phyloP scores from a whole-genome alignment of 768 basidiomycete genomes.

The Russula emetica region DNA sequence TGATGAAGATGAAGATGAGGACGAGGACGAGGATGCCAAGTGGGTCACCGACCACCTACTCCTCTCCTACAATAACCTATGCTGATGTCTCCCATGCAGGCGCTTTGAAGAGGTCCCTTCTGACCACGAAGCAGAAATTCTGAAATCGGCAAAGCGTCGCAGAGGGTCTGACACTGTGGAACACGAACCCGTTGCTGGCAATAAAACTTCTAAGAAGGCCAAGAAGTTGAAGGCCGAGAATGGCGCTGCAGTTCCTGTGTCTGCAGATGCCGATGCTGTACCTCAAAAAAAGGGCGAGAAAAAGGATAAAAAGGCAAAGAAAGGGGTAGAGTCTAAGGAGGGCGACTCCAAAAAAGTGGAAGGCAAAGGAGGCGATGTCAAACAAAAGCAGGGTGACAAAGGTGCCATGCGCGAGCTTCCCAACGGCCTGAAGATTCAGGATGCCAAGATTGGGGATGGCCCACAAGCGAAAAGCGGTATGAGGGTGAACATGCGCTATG shows the following conservation, averaged over 20 bases:
- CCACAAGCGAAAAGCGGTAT: slow-evolving; percentile 82
- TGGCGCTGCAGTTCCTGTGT: slow-evolving; percentile 40
- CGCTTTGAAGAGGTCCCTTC: slow-evolving; percentile 71
- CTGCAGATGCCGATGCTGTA: slow-evolving; percentile 30
- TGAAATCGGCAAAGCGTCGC: slow-evolving; percentile 57
- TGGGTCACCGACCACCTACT: slow-evolving; percentile 31
- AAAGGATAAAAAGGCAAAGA: slow-evolving; percentile 37
- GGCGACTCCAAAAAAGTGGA: slow-evolving; percentile 24
- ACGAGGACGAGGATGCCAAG: slow-evolving; percentile 38
- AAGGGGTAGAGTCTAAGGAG: slow-evolving; percentile 31
- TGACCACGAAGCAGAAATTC: slow-evolving; percentile 31
- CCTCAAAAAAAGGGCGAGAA: slow-evolving; percentile 36
- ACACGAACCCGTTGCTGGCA: slow-evolving; percentile 36
- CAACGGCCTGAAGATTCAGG: slow-evolving; percentile 72
- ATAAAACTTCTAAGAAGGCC: slow-evolving; percentile 55
- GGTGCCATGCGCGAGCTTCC: slow-evolving; percentile 44
- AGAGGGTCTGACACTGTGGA: slow-evolving; percentile 58
- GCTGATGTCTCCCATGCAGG: slow-evolving; percentile 34
- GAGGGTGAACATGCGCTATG: slow-evolving; percentile 81
- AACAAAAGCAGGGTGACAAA: slow-evolving; percentile 36
- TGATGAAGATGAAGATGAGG: slow-evolving; percentile 32
- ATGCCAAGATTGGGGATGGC: slow-evolving; percentile 78
- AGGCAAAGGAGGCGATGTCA: slow-evolving; percentile 23
- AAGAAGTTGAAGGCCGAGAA: slow-evolving; percentile 73
- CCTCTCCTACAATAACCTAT: slow-evolving; percentile 3